phyloP scores from a whole-genome alignment of 306 rosid species.

The Citrullus colocynthis region DNA sequence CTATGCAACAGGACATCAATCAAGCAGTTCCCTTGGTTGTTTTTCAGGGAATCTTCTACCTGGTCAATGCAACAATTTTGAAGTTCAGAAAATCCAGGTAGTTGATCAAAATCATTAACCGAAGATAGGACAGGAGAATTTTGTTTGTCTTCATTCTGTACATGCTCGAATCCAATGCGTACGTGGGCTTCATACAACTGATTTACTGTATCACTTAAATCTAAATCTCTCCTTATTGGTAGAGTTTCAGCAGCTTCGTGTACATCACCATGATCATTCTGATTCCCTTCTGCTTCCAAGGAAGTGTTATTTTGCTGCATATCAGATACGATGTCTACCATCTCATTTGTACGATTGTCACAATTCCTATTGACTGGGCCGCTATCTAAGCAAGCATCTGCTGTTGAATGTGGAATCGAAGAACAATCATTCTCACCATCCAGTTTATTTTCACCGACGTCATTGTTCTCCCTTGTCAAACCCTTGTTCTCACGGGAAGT shows the following conservation, averaged over 20 bases:
- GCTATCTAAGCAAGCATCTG: constrained; percentile 10
- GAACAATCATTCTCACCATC: not conserved
- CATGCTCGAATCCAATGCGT: constrained; percentile 8
- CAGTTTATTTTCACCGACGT: constrained; percentile 10
- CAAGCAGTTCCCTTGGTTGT: constrained; percentile 10
- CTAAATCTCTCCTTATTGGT: not conserved
- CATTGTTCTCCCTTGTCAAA: constrained; percentile 5
- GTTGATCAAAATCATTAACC: constrained; percentile 12
- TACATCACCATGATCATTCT: constrained; percentile 7
- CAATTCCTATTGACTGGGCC: constrained; percentile 3
- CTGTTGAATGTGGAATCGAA: constrained; percentile 2
- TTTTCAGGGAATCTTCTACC: constrained; percentile 12
- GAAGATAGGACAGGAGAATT: constrained; percentile 4
- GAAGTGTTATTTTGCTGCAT: not conserved
- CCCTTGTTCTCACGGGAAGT: not conserved
- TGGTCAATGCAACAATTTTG: constrained; percentile 16
- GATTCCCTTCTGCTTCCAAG: constrained; percentile 13
- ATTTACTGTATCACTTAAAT: constrained; percentile 1
- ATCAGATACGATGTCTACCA: constrained; percentile 5
- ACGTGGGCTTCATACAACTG: not conserved
- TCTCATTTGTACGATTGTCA: not conserved
- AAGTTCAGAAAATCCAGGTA: constrained; percentile 19
- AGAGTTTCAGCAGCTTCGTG: not conserved
- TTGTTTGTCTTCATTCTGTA: not conserved
- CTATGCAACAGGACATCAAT: constrained; percentile 17